These are phyloP conservation scores for Colletotrichum sp. DNA, from an alignment of 2,329 filamentous ascomycete species.

Conservation along the genomic window DNA sequence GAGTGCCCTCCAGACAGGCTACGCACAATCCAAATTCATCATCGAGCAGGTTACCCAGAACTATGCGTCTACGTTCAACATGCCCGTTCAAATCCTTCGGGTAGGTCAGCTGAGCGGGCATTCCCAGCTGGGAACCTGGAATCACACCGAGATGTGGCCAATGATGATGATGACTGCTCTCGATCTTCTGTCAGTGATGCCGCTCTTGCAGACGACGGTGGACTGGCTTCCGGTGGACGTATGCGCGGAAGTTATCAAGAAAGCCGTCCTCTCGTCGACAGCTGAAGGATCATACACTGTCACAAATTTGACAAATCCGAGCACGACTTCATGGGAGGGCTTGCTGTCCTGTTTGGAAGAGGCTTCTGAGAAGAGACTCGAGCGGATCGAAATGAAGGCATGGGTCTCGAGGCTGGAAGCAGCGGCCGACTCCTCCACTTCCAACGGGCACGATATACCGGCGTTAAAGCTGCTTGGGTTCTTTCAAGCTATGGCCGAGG, in stretches of 20 bases:
- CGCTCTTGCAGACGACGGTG: not conserved
- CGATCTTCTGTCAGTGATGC: not conserved
- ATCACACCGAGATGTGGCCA: conserved; percentile 11
- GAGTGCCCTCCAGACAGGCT: not conserved
- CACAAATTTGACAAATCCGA: not conserved
- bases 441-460: not conserved
- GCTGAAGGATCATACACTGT: not conserved
- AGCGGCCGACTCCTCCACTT: not conserved
- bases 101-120: conserved; percentile 12
- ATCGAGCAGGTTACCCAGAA: not conserved
- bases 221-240: conserved; percentile 12
- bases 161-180: conserved; percentile 4
- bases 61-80: not conserved
- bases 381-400: not conserved
- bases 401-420: not conserved
- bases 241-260: not conserved
- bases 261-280: not conserved
- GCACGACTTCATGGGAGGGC: not conserved
- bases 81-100: not conserved
- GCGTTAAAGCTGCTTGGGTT: not conserved
- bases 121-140: not conserved
- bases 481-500: not conserved
- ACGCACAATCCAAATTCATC: conserved; percentile 14
- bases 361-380: not conserved
- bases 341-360: not conserved